Evolutionary conservation across 2,329 filamentous ascomycete species (phyloP).

Genomic region (Neopestalotiopsis rosae): DNA sequence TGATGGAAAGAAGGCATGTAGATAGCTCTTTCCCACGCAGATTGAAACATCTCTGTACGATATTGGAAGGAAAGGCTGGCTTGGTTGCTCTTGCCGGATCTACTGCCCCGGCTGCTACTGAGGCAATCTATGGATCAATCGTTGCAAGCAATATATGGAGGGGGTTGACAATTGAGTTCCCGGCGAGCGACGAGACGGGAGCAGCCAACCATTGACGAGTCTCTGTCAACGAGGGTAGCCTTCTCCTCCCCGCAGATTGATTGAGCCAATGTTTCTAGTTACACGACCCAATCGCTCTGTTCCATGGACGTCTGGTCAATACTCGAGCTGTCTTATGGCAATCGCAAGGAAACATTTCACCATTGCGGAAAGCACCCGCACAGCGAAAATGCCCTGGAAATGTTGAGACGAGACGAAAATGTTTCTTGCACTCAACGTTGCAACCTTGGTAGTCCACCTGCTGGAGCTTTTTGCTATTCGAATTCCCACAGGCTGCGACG

Average conservation of each 20-base stretch:
- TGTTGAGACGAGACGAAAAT: constrained; percentile 9
- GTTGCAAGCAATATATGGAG: neutral
- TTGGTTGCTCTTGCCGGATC: neutral
- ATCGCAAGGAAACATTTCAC: constrained; percentile 5
- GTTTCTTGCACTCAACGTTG: constrained; percentile 9
- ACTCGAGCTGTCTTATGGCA: constrained; percentile 6
- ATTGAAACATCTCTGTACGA: too few relatives aligned
- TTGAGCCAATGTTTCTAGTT: constrained; percentile 1
- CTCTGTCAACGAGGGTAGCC: neutral
- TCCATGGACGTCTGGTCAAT: constrained; percentile 1
- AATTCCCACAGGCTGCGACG: neutral
- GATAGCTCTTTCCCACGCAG: too few relatives aligned
- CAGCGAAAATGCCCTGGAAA: neutral
- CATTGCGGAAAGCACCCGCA: constrained; percentile 8
- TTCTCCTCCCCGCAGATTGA: neutral
- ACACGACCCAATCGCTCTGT: constrained; percentile 8
- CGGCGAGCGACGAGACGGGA: neutral
- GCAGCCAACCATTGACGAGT: neutral
- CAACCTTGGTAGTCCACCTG: constrained; percentile 2
- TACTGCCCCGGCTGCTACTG: neutral
- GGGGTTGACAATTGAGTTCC: neutral
- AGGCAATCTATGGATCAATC: too few relatives aligned
- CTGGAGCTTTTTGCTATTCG: neutral
- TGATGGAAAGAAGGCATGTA: too few relatives aligned
- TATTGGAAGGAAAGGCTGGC: too few relatives aligned